Percentiles rank a stretch among this genome's conserved stretches.
Conservation (phyloP, 305 asterid species). For the Salvia sclarea region DNA sequence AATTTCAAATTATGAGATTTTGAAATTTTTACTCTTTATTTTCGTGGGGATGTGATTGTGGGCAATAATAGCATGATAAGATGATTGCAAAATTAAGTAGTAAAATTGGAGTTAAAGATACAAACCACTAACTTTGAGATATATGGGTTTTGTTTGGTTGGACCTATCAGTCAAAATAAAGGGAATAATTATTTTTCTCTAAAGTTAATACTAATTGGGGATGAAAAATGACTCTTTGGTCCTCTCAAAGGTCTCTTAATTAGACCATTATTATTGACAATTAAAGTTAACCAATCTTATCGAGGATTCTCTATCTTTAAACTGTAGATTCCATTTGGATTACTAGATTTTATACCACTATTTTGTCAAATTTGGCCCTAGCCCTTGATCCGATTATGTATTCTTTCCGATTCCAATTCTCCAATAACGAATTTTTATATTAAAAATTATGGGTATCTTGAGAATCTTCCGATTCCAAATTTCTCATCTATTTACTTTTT, state of each 20-base stretch:
- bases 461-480: slow-evolving; percentile 34
- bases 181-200: neutral
- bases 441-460: slow-evolving; percentile 27
- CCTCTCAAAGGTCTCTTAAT: slow-evolving; percentile 36
- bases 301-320: slow-evolving; percentile 33
- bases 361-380: slow-evolving; percentile 34
- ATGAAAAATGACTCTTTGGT: slow-evolving; percentile 21
- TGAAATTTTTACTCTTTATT: neutral
- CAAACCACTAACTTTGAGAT: slow-evolving; percentile 25
- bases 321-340: slow-evolving; percentile 59
- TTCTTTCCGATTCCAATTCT: slow-evolving; percentile 34
- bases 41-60: slow-evolving; percentile 3
- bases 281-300: slow-evolving; percentile 38
- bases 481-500: neutral
- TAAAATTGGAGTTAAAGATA: neutral
- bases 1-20: neutral
- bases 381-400: slow-evolving; percentile 34
- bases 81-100: slow-evolving; percentile 17
- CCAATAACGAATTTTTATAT: slow-evolving; percentile 30
- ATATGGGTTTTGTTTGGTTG: neutral
- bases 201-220: neutral
- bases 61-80: slow-evolving; percentile 26
- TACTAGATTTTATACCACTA: slow-evolving; percentile 49
- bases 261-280: slow-evolving; percentile 29
- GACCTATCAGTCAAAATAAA: slow-evolving; percentile 2